Base-by-base conservation (phyloP, 1,139 yeast species). In the Kurtzmaniella quercitrusa region DNA sequence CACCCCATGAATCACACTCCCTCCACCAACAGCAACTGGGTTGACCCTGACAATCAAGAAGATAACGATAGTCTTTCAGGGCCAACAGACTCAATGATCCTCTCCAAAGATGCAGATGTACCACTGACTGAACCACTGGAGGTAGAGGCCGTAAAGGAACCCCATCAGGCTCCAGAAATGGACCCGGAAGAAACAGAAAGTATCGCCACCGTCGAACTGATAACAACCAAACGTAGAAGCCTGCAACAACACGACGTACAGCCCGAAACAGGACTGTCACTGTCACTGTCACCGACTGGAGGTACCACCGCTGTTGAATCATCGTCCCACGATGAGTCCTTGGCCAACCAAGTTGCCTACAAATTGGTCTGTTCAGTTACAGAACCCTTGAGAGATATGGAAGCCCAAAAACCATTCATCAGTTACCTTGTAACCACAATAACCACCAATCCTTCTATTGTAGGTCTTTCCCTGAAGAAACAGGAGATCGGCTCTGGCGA, bases 401-500 rank as follows among this genome's bases (percentile, higher is more conserved):
- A 81, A 51, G 85, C 88, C 2, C 87, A 87, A 50, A 85, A 85
- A 51, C 85, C 94, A 3, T 91, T 73, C 62, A 88, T 90, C 9
- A 81, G 95, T 3, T 93, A 89, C 58, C 75, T 87, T 42, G 73
- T 93, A 29, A 79, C 86, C 14, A 84, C 96, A n/a, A 64, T 69
- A 0, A 68, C 80, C 12, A 62, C 73, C 52, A 71, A 75, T 48
- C 76, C 79, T 0, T 65, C 68, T 9, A 66, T 75, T 39, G 58
- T 67, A 40, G 64, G 65, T 48, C 59, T 70, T 33, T 54, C 64
- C 11, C 52, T 54, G 12, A 53, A 52, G 16, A 51, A 51, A 39
- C 16, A 25, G 8, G 50, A 52, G 48, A 65, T 76, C 7, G 70
- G 70, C 51, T 12, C 18, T 9, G 40, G 34, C 5, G 48, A 41